Evolutionary conservation across 176 grass and related monocot species (phyloP), one percentile per base, ranked within the genome.

Genomic region (Oropetium thomaeum): DNA sequence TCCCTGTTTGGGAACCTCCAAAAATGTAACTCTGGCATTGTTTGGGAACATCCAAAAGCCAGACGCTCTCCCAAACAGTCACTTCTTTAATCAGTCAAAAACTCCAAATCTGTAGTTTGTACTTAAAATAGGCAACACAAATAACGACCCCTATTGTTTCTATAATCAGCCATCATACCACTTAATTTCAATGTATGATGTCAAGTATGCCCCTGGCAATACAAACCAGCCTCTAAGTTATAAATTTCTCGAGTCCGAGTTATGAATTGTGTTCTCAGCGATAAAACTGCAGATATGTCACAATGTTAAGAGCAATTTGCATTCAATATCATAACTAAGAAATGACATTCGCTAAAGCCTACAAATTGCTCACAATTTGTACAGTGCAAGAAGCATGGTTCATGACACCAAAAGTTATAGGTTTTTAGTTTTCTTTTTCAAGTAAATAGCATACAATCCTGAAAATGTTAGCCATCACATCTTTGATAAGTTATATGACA

Each of bases 321-420:
- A 27, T 70, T 32, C 38, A 76, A 48, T 62, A 77, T 15, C 42
- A 42, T 52, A 69, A 77, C 27, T 54, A 51, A 15, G 7, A 54
- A 44, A 11, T 13, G 28, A 8, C 59, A 77, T 34, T 32, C 17
- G 26, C 9, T n/a, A 61, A 78, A 44, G 28, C 65, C 69, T 45
- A 14, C 7, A 40, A 69, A n/a, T 69, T 19, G 57, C 28, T 15
- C 3, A 4, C 26, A 77, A 62, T 69, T 70, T 48, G n/a, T 70
- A 51, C 33, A 26, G 48, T 38, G 55, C 15, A 58, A 71, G 13
- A 73, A 48, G 4, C 72, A 49, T 67, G 25, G n/a, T 64, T 57
- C n/a, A 47, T 78, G 82, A 57, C 17, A 35, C 15, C 45, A 43
- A 59, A 31, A 67, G 60, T n/a, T n/a, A n/a, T n/a, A n/a, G n/a